These are phyloP conservation scores for Epichloe aotearoae DNA, from an alignment of 2,329 filamentous ascomycete species.

Conservation along the genomic window DNA sequence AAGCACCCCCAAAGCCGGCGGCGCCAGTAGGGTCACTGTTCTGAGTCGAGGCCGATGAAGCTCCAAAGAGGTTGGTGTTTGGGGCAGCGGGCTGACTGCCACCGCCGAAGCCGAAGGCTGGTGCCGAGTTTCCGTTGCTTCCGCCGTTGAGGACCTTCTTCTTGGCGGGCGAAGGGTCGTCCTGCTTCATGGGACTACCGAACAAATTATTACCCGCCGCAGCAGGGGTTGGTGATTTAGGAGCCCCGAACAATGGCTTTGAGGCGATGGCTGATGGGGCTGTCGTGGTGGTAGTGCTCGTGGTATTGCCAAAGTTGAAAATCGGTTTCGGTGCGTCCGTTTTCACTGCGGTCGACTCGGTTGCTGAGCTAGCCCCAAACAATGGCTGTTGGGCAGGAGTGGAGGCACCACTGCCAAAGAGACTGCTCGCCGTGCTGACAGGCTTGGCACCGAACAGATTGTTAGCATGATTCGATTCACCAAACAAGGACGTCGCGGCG, in stretches of 20 bases:
- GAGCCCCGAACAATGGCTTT: conserved; percentile 26
- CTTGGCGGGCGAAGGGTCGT: conserved; percentile 25
- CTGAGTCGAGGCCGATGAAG: conserved; percentile 12
- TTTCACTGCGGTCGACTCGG: conserved; percentile 5
- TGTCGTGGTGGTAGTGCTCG: conserved; percentile 15
- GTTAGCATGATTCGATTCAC: conserved; percentile 5
- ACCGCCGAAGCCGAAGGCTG: conserved; percentile 23
- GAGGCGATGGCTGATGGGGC: conserved; percentile 14
- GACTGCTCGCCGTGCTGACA: conserved; percentile 5
- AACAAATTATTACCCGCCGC: conserved; percentile 20
- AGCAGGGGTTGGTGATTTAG: conserved; percentile 20
- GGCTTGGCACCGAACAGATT: conserved; percentile 15
- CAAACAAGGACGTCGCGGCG: conserved; percentile 8
- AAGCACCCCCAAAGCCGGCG: conserved; percentile 28
- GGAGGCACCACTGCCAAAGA: conserved; percentile 5
- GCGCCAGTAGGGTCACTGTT: conserved; percentile 8
- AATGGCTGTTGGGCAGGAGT: conserved; percentile 11
- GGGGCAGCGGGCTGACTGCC: conserved; percentile 10
- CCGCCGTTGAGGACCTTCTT: conserved; percentile 19
- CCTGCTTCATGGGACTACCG: conserved; percentile 31
- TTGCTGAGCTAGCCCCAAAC: conserved; percentile 5
- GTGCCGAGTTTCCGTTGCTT: conserved; percentile 12
- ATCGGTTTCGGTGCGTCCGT: conserved; percentile 13
- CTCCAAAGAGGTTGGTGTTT: conserved; percentile 26
- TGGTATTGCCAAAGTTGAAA: conserved; percentile 21